These are phyloP conservation scores for Pisolithus tinctorius DNA, from an alignment of 768 basidiomycete species.

Conservation along the genomic window DNA sequence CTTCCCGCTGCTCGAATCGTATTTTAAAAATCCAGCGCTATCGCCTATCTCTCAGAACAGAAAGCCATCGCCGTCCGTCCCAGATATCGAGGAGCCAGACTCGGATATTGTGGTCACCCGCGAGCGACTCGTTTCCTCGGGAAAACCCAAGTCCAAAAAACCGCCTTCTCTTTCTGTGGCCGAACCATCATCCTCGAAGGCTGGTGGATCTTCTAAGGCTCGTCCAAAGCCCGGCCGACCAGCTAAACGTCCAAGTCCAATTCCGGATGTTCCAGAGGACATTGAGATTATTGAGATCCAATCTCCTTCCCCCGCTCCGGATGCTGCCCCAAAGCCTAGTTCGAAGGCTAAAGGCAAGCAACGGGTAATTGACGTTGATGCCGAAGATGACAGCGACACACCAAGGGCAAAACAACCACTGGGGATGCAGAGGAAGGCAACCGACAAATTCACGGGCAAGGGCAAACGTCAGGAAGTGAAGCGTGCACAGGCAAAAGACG, in stretches of 20 bases:
- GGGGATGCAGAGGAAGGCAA: slow-evolving; percentile 9
- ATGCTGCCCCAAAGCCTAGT: slow-evolving; percentile 17
- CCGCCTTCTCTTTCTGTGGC: slow-evolving; percentile 1
- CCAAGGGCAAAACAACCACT: slow-evolving; percentile 9
- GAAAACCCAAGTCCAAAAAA: slow-evolving; percentile 15
- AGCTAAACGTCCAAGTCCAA: slow-evolving; percentile 11
- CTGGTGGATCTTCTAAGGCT: slow-evolving; percentile 14
- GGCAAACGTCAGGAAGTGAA: slow-evolving; percentile 16
- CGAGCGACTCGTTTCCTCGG: slow-evolving; percentile 11
- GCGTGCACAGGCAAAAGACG: slow-evolving; percentile 19
- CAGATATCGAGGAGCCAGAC: background rate
- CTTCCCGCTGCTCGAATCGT: slow-evolving; percentile 7
- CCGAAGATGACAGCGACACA: slow-evolving; percentile 9
- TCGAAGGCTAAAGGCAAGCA: slow-evolving; percentile 34
- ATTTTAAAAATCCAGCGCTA: background rate
- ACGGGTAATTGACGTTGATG: slow-evolving; percentile 24
- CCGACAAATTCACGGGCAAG: slow-evolving; percentile 8
- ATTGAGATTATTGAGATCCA: slow-evolving; percentile 19
- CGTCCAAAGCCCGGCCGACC: slow-evolving; percentile 16
- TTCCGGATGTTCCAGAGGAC: slow-evolving; percentile 21
- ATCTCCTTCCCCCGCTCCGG: slow-evolving; percentile 6
- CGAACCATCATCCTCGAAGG: background rate
- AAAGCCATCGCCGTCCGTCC: slow-evolving; percentile 4
- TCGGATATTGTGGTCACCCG: slow-evolving; percentile 22
- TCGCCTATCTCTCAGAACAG: slow-evolving; percentile 1